Evolutionary conservation across 306 rosid species (phyloP), one percentile per base, ranked within the genome.

Genomic region (Dalbergia oliveri): DNA sequence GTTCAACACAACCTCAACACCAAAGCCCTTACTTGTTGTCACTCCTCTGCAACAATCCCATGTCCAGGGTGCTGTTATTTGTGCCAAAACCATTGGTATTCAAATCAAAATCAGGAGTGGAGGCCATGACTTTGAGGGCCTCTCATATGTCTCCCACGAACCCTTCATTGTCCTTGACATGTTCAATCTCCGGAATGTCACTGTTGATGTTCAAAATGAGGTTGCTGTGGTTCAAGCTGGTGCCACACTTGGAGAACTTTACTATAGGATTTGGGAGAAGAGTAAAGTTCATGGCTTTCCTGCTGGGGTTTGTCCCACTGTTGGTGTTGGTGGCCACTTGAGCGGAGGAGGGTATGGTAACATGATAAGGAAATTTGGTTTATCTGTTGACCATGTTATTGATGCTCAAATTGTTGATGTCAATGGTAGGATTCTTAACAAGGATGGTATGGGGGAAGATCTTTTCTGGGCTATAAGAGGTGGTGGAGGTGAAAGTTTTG

Each of bases 381-480:
- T 94, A 6, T 80, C 98, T 0, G 82, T 88, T 11, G 98, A 94
- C 49, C 63, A 92, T 49, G 73, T 94, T 9, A 19, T 90, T 21
- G 97, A 92, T 64, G 97, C 98, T 3, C 69, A 63, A 84, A 85
- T 94, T 9, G 90, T 92, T 16, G 92, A 91, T 47, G 92, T 74
- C 0, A 86, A 86, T 1, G 97, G 97, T 33, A 86, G 84, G 77
- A 57, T 94, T 47, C 88, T 89, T 2, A 85, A 92, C 15, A 86
- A 80, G 31, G 53, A 81, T 0, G 11, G 86, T 6, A 94, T 94
- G 98, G 97, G 97, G 19, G 94, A 90, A 14, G 97, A 92, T 11
- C 84, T 94, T 41, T 94, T 94, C 59, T 92, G 97, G 98, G 98
- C 98, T 0, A 87, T 92, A 50, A 83, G 78, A 69, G 97, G 98